Percentiles rank a stretch among this genome's conserved stretches.
Conservation (phyloP, 495 filamentous ascomycete species). For the Neurospora tetrasperma region DNA sequence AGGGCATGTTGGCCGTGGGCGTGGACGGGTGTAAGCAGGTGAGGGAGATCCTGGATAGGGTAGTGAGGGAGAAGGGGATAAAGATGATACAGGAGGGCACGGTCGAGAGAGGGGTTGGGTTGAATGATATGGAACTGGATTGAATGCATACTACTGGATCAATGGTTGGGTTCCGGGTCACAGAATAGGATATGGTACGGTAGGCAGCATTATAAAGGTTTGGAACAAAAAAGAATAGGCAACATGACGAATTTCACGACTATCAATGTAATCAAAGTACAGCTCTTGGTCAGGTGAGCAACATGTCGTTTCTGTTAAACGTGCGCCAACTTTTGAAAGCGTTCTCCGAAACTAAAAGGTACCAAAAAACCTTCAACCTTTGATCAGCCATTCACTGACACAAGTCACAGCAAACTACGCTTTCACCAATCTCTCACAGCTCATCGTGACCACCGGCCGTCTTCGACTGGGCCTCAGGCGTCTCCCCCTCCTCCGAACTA, state of each 20-base stretch:
- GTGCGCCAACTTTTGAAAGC: background rate
- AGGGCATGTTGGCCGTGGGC: constrained; percentile 84
- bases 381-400: background rate
- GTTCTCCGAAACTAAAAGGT: background rate
- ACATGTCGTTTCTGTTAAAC: background rate
- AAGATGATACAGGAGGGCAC: constrained; percentile 52
- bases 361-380: background rate
- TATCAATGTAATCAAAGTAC: background rate
- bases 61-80: constrained; percentile 56
- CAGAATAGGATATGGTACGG: background rate
- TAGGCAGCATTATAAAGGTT: background rate
- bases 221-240: background rate
- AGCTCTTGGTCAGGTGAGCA: background rate
- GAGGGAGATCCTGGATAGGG: constrained; percentile 60
- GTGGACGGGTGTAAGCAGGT: constrained; percentile 88
- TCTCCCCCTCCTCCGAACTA: no score
- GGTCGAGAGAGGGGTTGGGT: constrained; percentile 29
- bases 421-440: constrained; percentile 17
- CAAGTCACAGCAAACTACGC: background rate
- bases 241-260: background rate
- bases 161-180: background rate
- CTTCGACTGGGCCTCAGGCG: constrained; percentile 15
- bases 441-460: constrained; percentile 31
- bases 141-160: constrained; percentile 9
- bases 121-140: constrained; percentile 37